Base-by-base conservation (phyloP, 2,329 filamentous ascomycete genomes). In the Parafenestella ontariensis region DNA sequence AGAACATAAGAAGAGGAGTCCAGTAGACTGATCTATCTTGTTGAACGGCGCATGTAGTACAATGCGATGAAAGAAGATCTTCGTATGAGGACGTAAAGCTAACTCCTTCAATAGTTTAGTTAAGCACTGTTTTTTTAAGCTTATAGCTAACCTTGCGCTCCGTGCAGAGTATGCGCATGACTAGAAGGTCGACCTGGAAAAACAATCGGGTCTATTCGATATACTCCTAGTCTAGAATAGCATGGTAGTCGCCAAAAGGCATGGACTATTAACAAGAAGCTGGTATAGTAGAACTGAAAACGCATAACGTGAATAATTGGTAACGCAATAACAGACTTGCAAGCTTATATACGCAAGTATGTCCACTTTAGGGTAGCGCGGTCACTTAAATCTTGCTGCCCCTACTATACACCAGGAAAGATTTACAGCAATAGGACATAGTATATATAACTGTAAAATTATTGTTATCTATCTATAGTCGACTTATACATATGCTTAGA, bases 181-280 rank as follows among this genome's bases (percentile, higher is more conserved):
- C 81, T 73, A 9, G 87, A 84, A 29, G 86, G 59, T 18, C 69
- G 65, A 45, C 86, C 87, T 2, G 83, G 83, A 54, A 85, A 82
- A 51, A 95, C 82, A 51, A 96, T 81, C 17, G 92, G 92, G 71
- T 96, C 92, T 36, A 96, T 81, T 52, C 91, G 85, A 45, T 86
- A 89, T 52, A 91, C 74, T 58, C 87, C 90, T 61, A 87, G 81
- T 42, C 84, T 83, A 51, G 87, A 87, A 64, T 85, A 89, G 76
- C 92, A 96, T 67, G 91, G 89, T 84, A 96, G 90, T 72, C 92
- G 91, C 91, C 91, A 96, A 77, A 96, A 96, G 55, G 89, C 92
- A 41, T 34, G n/a, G 39, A 36, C 11, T 36, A 37, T 41, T 13
- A n/a, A 46, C 24, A 26, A 26, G 24, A 26, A 26, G 24, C 5